Evolutionary conservation across 352 stramenopile species (phyloP).

Genomic region (Globisporangium lucens): DNA sequence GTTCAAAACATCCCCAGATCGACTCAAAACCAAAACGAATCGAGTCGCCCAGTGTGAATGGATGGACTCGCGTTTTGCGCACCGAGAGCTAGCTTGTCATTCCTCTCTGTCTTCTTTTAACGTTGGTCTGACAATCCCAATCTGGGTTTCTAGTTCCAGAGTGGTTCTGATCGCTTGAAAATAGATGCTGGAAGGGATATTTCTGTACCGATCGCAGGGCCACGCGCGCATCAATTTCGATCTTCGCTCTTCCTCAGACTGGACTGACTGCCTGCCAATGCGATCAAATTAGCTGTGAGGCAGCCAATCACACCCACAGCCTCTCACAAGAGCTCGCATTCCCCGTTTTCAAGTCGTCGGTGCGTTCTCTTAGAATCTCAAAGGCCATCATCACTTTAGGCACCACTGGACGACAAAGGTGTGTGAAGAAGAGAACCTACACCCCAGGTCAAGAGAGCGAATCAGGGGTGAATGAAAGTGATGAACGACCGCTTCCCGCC

Average conservation of each 20-base stretch:
- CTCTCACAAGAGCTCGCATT: conserved; percentile 1
- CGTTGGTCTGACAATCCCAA: background rate
- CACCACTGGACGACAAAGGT: background rate
- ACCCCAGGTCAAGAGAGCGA: background rate
- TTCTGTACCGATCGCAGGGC: background rate
- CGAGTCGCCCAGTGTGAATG: background rate
- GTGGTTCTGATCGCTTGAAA: background rate
- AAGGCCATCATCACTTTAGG: background rate
- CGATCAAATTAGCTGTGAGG: background rate
- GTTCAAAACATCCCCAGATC: background rate
- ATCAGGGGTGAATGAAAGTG: background rate
- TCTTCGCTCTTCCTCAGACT: conserved; percentile 3
- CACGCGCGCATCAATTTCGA: background rate
- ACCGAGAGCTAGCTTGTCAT: background rate
- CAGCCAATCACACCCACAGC: background rate
- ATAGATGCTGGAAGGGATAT: background rate
- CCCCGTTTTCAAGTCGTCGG: background rate
- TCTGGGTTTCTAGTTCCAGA: background rate
- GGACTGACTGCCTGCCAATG: background rate
- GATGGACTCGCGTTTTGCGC: background rate
- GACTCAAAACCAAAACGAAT: background rate
- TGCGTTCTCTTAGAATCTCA: background rate
- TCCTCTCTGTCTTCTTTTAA: background rate
- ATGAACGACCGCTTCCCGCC: conserved; percentile 9
- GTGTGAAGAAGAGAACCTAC: background rate